Evolutionary conservation across 306 rosid genomes (phyloP), one percentile per base, ranked within the genome.

Genomic region (Senna tora): DNA sequence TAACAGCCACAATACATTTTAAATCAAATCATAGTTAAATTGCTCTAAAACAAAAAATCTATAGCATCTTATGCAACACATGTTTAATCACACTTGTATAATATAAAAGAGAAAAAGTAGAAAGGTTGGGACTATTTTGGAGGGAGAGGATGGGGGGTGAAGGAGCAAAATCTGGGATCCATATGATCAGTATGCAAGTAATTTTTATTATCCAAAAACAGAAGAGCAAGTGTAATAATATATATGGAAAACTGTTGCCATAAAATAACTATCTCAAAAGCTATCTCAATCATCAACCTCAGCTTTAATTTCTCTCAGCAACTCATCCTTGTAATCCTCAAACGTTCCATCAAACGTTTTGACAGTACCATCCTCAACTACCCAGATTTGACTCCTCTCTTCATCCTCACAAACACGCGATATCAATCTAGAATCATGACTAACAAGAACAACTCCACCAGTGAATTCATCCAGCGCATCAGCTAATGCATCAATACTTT

Each of bases 361-460:
- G 30, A 71, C 87, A 41, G 83, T 84, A 13, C 97, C 97, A 75
- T 91, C 77, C 71, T 89, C 95, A 5, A 89, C 96, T 6, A 91
- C 91, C 97, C 92, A 91, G 49, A 91, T 87, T 77, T 87, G 86
- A 71, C 96, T 86, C 80, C 63, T 86, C 74, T 86, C 88, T 71
- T 86, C 86, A 67, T 86, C 83, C 0, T 84, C 88, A 0, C 91
- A 86, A 2, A 81, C 91, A n/a, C 78, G 83, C 8, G 88, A 84
- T 41, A 86, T 84, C 76, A 86, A 72, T 33, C 90, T 72, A 5
- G 90, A 83, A 68, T 86, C 90, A 32, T 86, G 90, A 76, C 90
- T 86, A 39, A 83, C 88, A 17, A 86, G 80, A 20, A 83, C 83
- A 20, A 86, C 90, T 28, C 87, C 90, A 22, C 90, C 90, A 2